Base-by-base conservation (phyloP, 2,329 filamentous ascomycete genomes). In the Orbilia quercus region DNA sequence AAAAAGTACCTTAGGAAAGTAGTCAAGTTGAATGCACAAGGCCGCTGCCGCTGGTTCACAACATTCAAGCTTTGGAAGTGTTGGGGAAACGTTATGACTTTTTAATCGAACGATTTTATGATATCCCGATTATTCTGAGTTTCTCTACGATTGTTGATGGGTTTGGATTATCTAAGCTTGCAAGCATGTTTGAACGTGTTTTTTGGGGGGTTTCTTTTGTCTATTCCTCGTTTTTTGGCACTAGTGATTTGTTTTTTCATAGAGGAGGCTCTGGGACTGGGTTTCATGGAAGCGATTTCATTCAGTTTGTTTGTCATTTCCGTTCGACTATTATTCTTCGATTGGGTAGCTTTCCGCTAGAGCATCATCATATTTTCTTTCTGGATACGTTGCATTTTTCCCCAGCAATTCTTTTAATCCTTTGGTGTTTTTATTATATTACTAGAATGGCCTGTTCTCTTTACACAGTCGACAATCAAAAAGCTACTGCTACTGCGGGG, bases 401-500 rank as follows among this genome's bases (percentile, higher is more conserved):
- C 20, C 31, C n/a, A n/a, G n/a, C n/a, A n/a, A n/a, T n/a, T 36
- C 38, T 36, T 18, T 47, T 47, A 22, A 14, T 47, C n/a, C n/a
- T 18, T 22, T 47, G 18, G 4, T 18, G 47, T 28, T 63, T 36
- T 53, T 38, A 42, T 50, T 7, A n/a, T 22, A 45, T 22, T 5
- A 28, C 14, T 50, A 50, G 51, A 31, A 48, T 48, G 51, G 62
- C 42, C 25, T 44, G 42, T 16, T 9, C 6, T 20, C 28, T 62
- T 53, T n/a, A 28, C 53, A 12, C 14, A 34, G 36, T 25, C 28
- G 23, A 36, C 20, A 9, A 9, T 45, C 28, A 64, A 34, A 47
- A 54, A 28, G n/a, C n/a, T n/a, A n/a, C n/a, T n/a, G n/a, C n/a
- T 47, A n/a, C 25, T 40, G 31, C 40, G 18, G 57, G 57, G 57